Conservation (phyloP, 768 basidiomycete genomes). For the Rhizopogon vinicolor region DNA sequence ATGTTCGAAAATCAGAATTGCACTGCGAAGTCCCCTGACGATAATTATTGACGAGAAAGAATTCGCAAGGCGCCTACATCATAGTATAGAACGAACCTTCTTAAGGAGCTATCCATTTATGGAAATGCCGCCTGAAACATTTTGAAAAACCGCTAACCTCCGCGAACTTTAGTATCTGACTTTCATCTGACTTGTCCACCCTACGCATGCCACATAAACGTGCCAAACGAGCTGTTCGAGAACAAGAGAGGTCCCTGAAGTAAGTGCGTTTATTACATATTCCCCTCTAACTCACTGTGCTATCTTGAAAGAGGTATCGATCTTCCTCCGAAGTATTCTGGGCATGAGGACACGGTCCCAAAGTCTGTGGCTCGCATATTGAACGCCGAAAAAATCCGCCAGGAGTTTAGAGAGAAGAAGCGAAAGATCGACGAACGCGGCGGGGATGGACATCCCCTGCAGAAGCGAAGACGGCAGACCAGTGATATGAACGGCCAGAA, state of each 20-base stretch:
- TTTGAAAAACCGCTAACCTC: no score
- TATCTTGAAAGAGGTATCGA: constrained; percentile 41
- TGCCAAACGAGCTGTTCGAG: constrained; percentile 48
- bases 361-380: constrained; percentile 65
- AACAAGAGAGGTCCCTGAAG: constrained; percentile 39
- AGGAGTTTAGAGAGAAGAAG: constrained; percentile 49
- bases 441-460: constrained; percentile 20
- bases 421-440: constrained; percentile 25
- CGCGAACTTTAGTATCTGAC: no score
- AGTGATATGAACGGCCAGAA: constrained; percentile 6
- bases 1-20: background rate
- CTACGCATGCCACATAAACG: constrained; percentile 61
- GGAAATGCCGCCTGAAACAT: background rate
- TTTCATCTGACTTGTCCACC: no score
- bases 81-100: no score
- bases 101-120: background rate
- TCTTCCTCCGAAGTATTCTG: constrained; percentile 40
- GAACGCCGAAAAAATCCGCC: constrained; percentile 55
- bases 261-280: constrained; percentile 20
- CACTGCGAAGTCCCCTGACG: no score
- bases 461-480: constrained; percentile 25
- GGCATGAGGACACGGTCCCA: constrained; percentile 58
- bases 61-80: background rate
- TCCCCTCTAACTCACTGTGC: background rate
- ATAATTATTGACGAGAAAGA: no score